These are phyloP conservation scores for Ophiocordyceps robertsii DNA, from an alignment of 2,329 filamentous ascomycete genomes.

Conservation along the genomic window DNA sequence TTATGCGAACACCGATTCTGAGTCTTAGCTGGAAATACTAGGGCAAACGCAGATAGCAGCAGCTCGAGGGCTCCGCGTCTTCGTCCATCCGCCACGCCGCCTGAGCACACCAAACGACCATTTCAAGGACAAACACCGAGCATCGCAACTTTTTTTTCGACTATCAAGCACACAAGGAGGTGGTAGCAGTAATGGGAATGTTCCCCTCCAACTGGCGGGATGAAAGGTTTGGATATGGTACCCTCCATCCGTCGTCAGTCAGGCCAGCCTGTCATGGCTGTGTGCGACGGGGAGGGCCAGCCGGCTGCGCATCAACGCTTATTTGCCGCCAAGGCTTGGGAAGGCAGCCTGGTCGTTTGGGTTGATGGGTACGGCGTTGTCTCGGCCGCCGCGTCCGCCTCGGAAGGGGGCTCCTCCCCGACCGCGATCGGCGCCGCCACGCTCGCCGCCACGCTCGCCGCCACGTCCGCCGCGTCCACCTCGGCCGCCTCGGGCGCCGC, in stretches of 20 bases:
- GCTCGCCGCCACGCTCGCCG: conserved; percentile 21
- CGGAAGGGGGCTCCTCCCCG: conserved; percentile 29
- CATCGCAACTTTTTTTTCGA: conserved; percentile 9
- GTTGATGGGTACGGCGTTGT: conserved; percentile 32
- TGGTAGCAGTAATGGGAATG: neutral
- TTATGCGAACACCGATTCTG: too few species aligned
- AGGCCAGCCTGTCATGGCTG: neutral
- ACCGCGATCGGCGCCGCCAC: conserved; percentile 31
- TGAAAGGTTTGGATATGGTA: neutral
- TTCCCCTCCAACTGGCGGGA: neutral
- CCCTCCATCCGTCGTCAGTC: conserved; percentile 1
- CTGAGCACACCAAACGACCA: too few species aligned
- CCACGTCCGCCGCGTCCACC: conserved; percentile 35
- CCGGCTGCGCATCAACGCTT: conserved; percentile 11
- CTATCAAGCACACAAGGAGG: conserved; percentile 15
- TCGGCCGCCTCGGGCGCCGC: conserved; percentile 37
- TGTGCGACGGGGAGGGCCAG: neutral
- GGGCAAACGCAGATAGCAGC: too few species aligned
- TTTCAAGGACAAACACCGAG: neutral
- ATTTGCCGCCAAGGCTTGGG: conserved; percentile 46
- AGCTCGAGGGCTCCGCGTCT: too few species aligned
- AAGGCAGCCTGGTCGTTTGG: conserved; percentile 44
- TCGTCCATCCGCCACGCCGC: too few species aligned
- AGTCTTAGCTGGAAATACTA: too few species aligned
- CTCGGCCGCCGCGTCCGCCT: conserved; percentile 26